These are phyloP conservation scores for Exophiala lecanii-corni DNA, from an alignment of 2,329 filamentous ascomycete genomes.

Conservation along the genomic window DNA sequence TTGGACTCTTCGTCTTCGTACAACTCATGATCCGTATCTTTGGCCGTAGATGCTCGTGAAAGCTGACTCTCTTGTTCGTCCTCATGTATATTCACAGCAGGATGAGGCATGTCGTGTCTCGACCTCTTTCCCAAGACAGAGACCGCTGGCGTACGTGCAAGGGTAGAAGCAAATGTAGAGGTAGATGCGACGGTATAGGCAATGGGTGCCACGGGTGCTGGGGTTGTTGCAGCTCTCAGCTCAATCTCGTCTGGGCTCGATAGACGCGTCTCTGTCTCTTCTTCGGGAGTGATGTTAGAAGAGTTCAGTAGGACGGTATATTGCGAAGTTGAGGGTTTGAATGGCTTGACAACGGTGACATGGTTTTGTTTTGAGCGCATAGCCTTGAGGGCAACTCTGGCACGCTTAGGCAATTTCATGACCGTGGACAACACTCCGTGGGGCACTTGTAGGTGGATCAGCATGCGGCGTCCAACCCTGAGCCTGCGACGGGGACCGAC, in stretches of 20 bases:
- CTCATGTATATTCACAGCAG: constrained; percentile 24
- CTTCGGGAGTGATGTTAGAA: constrained; percentile 3
- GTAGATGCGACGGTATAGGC: neutral
- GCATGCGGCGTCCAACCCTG: no score
- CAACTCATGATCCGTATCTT: constrained; percentile 26
- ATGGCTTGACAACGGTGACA: constrained; percentile 1
- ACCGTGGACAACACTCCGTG: neutral
- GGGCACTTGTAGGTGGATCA: constrained; percentile 1
- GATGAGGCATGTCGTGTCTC: constrained; percentile 22
- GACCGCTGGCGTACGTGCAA: neutral
- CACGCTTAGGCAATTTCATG: constrained; percentile 19
- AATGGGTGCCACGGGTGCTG: neutral
- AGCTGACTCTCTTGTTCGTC: constrained; percentile 12
- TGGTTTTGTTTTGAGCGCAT: constrained; percentile 16
- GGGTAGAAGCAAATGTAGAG: neutral
- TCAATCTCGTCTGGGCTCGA: constrained; percentile 3
- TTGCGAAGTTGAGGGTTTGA: constrained; percentile 1
- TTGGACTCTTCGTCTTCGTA: constrained; percentile 30
- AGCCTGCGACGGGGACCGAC: no score
- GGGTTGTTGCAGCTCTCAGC: constrained; percentile 13
- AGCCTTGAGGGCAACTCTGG: constrained; percentile 16
- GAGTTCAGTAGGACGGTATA: constrained; percentile 11
- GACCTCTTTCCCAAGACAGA: constrained; percentile 12
- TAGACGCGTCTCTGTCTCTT: constrained; percentile 1
- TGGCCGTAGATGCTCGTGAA: constrained; percentile 1